Evolutionary conservation across 257 asterid genomes (phyloP).

Genomic region (Solanum chilense): DNA sequence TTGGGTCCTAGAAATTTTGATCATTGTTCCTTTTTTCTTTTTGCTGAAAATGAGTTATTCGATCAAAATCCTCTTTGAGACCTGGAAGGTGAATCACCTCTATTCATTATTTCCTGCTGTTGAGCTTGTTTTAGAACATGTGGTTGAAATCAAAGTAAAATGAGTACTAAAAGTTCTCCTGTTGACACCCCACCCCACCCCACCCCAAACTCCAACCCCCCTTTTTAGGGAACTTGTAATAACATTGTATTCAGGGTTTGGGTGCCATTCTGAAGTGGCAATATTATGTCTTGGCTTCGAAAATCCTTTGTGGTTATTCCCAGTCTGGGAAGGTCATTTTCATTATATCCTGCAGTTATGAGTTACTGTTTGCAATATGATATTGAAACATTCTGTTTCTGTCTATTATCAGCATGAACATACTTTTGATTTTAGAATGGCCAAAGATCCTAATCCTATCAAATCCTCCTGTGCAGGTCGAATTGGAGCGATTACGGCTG

Average conservation of each 20-base stretch:
- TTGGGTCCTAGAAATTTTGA: not conserved
- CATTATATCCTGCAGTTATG: not conserved
- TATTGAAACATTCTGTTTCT: not conserved
- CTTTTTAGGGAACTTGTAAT: not conserved
- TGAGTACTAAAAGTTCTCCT: not conserved
- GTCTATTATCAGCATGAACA: not conserved
- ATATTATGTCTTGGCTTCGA: not conserved
- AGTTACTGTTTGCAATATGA: not conserved
- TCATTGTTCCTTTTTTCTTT: not conserved
- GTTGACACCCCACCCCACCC: not conserved
- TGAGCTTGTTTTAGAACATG: not conserved
- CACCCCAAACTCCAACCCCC: not conserved
- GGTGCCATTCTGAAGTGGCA: not conserved
- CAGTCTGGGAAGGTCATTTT: not conserved
- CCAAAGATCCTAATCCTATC: not conserved
- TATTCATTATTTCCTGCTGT: not conserved
- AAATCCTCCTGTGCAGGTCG: constrained; percentile 48
- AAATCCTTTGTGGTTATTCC: not conserved
- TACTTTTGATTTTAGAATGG: not conserved
- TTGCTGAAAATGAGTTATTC: not conserved
- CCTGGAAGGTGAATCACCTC: not conserved
- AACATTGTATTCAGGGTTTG: not conserved
- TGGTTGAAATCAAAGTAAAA: not conserved
- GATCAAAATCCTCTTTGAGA: not conserved
- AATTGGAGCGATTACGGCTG: constrained; percentile 92